Conservation (phyloP, 768 basidiomycete species). For the Mycena filopes region DNA sequence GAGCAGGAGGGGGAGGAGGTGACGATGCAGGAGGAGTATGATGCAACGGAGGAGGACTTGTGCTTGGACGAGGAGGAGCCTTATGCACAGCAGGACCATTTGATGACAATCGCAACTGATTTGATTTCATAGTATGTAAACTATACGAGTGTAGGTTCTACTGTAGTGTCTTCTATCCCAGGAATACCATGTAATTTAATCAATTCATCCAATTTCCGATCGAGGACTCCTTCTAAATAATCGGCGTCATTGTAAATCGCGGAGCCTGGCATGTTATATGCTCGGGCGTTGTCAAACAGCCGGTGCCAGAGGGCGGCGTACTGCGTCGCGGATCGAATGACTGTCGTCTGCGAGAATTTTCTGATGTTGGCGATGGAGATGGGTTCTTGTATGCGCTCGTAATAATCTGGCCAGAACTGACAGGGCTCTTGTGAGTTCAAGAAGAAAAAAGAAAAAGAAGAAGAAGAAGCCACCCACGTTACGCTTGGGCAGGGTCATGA, state of each 20-base stretch:
- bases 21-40: constrained; percentile 9
- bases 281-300: constrained; percentile 13
- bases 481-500: not conserved
- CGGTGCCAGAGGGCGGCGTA: constrained; percentile 13
- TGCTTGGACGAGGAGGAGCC: constrained; percentile 23
- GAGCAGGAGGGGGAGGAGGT: not conserved
- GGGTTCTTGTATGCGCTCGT: not conserved
- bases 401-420: not conserved
- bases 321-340: not conserved
- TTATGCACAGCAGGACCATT: not conserved
- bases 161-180: not conserved
- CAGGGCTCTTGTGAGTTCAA: too few species aligned
- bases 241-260: not conserved
- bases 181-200: not conserved
- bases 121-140: not conserved
- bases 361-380: not conserved
- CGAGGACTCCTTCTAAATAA: not conserved
- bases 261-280: not conserved
- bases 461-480: not conserved
- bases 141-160: too few species aligned
- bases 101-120: not conserved
- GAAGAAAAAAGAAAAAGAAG: too few species aligned
- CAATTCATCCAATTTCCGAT: not conserved
- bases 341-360: not conserved
- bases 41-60: constrained; percentile 15